Evolutionary conservation across 2,329 filamentous ascomycete species (phyloP).

Genomic region (Ilyonectria destructans): DNA sequence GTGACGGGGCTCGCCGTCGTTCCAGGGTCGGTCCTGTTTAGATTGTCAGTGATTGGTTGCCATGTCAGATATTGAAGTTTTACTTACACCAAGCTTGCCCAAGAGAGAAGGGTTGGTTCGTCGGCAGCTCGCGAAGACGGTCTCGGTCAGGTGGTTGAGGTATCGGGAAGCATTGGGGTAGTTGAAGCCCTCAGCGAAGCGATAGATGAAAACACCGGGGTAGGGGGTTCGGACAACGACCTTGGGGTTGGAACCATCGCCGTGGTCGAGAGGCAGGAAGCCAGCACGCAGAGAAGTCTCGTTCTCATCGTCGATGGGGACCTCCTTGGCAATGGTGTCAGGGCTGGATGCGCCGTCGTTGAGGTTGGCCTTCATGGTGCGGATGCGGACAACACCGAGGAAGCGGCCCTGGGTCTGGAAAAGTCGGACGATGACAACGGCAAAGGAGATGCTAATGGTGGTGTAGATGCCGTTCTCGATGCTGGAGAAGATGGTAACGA

Average conservation of each 20-base stretch:
- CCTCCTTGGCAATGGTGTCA: conserved; percentile 45
- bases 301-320: conserved; percentile 66
- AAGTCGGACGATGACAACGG: conserved; percentile 82
- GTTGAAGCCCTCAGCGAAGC: conserved; percentile 71
- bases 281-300: conserved; percentile 56
- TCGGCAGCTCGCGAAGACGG: conserved; percentile 63
- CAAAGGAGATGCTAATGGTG: conserved; percentile 80
- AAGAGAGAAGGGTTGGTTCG: conserved; percentile 61
- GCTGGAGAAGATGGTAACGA: conserved; percentile 84
- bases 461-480: conserved; percentile 93
- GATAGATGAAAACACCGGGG: conserved; percentile 71
- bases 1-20: conserved; percentile 64
- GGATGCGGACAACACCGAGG: conserved; percentile 84
- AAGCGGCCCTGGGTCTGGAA: conserved; percentile 86
- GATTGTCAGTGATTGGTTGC: conserved; percentile 29
- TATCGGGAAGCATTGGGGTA: conserved; percentile 70
- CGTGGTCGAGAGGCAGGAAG: conserved; percentile 65
- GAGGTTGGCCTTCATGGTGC: conserved; percentile 87
- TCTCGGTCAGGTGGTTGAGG: conserved; percentile 65
- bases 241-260: conserved; percentile 67
- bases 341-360: conserved; percentile 62
- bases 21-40: conserved; percentile 69
- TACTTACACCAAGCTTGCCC: conserved; percentile 64
- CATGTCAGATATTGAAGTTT: not conserved
- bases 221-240: conserved; percentile 64